phyloP scores from a whole-genome alignment of 305 asterid species.

The Fraxinus ornus region DNA sequence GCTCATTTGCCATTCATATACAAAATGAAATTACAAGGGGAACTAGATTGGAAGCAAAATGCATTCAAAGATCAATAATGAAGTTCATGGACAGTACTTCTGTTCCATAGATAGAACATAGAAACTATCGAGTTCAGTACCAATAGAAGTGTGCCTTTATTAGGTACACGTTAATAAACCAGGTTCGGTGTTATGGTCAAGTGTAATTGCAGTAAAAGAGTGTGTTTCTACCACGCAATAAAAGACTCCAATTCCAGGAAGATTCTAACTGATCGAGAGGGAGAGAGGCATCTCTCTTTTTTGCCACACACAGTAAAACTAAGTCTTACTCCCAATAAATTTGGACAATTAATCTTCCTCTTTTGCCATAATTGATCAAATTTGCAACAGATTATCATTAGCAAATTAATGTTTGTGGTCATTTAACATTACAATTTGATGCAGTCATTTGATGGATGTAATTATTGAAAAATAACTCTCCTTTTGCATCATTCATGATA shows the following conservation, averaged over 20 bases:
- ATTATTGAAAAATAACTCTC: not conserved
- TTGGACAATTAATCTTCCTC: not conserved
- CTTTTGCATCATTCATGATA: not conserved
- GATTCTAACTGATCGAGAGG: not conserved
- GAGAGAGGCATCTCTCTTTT: not conserved
- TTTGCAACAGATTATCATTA: not conserved
- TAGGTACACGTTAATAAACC: not conserved
- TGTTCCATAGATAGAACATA: not conserved
- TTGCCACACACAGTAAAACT: not conserved
- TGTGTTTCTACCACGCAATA: not conserved
- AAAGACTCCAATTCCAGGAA: not conserved
- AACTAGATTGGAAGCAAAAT: not conserved
- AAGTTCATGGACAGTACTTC: not conserved
- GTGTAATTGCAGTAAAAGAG: not conserved
- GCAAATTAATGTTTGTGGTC: not conserved
- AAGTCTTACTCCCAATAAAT: not conserved
- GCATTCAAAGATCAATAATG: not conserved
- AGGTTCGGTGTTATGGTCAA: not conserved
- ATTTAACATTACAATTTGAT: not conserved
- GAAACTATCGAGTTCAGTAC: not conserved
- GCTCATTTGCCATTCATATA: slow-evolving; percentile 14
- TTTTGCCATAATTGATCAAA: not conserved
- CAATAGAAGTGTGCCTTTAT: not conserved
- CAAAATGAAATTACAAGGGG: not conserved
- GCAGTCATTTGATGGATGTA: not conserved